These are phyloP conservation scores for Taiozyma sp. DNA, from an alignment of 1,139 yeast genomes.

Conservation along the genomic window DNA sequence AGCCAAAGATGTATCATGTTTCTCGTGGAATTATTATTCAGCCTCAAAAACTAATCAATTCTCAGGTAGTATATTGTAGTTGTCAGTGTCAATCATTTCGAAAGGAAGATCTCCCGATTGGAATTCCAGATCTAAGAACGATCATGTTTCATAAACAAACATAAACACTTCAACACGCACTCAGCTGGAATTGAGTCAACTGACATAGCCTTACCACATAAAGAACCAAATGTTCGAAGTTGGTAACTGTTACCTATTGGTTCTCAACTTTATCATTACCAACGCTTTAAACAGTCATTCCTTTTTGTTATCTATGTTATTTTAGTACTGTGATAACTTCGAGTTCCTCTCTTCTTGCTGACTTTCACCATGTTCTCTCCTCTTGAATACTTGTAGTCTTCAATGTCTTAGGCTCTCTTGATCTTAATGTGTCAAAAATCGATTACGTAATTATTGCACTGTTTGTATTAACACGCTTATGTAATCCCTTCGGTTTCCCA, in stretches of 20 bases:
- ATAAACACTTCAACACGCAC: not conserved
- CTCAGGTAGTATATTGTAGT: not conserved
- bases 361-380: no score
- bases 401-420: no score
- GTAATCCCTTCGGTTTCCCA: not conserved
- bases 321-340: no score
- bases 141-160: no score
- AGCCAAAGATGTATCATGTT: not conserved
- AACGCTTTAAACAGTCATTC: no score
- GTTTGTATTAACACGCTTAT: not conserved
- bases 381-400: no score
- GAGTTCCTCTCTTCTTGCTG: no score
- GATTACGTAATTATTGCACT: not conserved
- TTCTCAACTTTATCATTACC: no score
- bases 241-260: no score
- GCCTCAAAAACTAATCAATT: not conserved
- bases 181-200: not conserved
- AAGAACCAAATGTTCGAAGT: not conserved
- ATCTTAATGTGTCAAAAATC: not conserved
- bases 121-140: no score
- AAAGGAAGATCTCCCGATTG: not conserved
- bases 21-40: not conserved
- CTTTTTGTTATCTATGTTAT: no score
- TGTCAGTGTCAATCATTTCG: not conserved
- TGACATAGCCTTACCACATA: not conserved